Percentiles rank a stretch among this genome's conserved stretches.
phyloP scores from a whole-genome alignment of 305 asterid genomes.

The Ilex paraguariensis region DNA sequence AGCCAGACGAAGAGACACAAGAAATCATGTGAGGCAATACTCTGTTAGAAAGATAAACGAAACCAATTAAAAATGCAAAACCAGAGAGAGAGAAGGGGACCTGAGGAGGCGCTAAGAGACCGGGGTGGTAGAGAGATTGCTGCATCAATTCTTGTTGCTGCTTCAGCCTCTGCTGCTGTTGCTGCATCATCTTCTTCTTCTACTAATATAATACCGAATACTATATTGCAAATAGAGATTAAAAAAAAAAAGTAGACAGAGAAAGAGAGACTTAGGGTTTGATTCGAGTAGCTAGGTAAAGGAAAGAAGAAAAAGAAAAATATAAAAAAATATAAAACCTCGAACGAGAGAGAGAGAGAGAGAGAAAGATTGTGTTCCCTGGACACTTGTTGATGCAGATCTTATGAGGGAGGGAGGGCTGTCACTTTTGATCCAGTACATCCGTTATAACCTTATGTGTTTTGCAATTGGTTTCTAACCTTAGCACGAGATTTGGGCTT shows the following conservation, averaged over 20 bases:
- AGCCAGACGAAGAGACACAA: too few species aligned
- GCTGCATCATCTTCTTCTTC: constrained; percentile 19
- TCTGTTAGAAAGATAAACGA: background rate
- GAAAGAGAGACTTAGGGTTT: too few species aligned
- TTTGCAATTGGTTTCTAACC: background rate
- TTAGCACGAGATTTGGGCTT: too few species aligned
- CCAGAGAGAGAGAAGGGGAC: constrained; percentile 12
- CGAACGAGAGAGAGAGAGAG: background rate
- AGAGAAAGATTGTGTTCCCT: background rate
- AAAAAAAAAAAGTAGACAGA: background rate
- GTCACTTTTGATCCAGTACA: constrained; percentile 27
- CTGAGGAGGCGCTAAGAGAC: constrained; percentile 53
- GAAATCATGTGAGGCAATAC: too few species aligned
- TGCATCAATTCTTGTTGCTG: constrained; percentile 52
- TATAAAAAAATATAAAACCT: background rate
- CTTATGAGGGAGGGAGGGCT: constrained; percentile 4
- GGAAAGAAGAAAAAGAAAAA: background rate
- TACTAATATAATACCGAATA: background rate
- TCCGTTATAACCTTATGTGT: background rate
- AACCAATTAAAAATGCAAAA: background rate
- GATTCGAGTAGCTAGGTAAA: background rate
- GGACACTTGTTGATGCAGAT: background rate
- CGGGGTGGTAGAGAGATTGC: constrained; percentile 54
- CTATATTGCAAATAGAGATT: too few species aligned
- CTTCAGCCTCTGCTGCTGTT: constrained; percentile 37